Percentiles rank a stretch among this genome's conserved stretches.
phyloP scores from a whole-genome alignment of 495 filamentous ascomycete genomes.

The Thermothielavioides terrestris region DNA sequence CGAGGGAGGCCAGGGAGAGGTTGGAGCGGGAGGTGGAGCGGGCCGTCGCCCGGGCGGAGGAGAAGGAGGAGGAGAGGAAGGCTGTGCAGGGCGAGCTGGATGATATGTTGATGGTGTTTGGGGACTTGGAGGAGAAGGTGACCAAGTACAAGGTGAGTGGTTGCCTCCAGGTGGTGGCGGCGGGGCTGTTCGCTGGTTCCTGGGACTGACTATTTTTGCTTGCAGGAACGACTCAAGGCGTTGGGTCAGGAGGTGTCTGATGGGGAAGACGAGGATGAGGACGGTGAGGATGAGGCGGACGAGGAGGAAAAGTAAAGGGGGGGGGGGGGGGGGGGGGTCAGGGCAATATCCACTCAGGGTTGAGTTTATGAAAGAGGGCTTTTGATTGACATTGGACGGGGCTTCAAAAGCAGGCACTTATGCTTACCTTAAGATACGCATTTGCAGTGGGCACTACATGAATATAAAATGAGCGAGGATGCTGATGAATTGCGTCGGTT shows the following conservation, averaged over 20 bases:
- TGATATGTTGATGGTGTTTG: conserved; percentile 78
- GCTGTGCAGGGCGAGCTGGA: conserved; percentile 64
- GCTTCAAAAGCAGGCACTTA: background rate
- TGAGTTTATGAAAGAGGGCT: background rate
- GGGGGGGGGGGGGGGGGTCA: conserved; percentile 14
- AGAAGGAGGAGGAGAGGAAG: conserved; percentile 31
- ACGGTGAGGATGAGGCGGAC: conserved; percentile 54
- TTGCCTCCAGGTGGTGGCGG: background rate
- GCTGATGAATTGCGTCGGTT: no score
- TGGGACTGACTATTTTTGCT: conserved; percentile 11
- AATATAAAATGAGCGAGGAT: background rate
- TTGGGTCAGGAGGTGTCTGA: conserved; percentile 70
- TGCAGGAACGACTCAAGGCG: conserved; percentile 62
- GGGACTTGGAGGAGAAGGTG: conserved; percentile 81
- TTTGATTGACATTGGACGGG: no score
- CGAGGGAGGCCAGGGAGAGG: no score
- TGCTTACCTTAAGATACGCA: background rate
- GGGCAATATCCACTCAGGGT: background rate
- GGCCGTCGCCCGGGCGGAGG: no score
- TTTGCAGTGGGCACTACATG: background rate
- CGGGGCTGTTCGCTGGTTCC: background rate
- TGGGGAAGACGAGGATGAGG: conserved; percentile 63
- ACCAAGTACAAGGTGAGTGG: conserved; percentile 65
- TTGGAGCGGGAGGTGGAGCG: no score
- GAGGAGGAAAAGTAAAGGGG: conserved; percentile 34